Evolutionary conservation across 2,329 filamentous ascomycete species (phyloP).

Genomic region (Pestalotiopsis sp.): DNA sequence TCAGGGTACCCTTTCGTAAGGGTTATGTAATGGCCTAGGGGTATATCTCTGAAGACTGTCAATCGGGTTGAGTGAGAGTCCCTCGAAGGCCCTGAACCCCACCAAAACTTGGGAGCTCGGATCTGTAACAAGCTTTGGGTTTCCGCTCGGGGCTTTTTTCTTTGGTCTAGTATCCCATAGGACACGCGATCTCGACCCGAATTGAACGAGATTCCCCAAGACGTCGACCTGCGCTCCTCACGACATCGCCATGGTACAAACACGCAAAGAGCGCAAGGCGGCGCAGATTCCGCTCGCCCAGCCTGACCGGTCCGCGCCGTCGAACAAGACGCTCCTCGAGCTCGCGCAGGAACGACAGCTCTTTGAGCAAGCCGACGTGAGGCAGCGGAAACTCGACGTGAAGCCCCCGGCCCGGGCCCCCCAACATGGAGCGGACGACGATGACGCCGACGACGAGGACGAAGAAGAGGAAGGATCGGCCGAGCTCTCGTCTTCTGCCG

Average conservation of each 20-base stretch:
- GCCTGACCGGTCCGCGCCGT: slow-evolving; percentile 67
- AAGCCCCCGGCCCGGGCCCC: slow-evolving; percentile 31
- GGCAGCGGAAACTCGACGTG: slow-evolving; percentile 32
- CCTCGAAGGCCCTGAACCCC: too few species aligned
- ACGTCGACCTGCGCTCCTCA: neutral
- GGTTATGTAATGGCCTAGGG: too few species aligned
- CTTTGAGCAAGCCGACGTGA: slow-evolving; percentile 50
- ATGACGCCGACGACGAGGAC: neutral
- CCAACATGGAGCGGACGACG: slow-evolving; percentile 27
- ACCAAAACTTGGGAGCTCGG: too few species aligned
- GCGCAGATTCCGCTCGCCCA: slow-evolving; percentile 64
- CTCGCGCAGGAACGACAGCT: slow-evolving; percentile 68
- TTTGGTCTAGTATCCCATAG: too few species aligned
- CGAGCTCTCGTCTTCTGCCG: slow-evolving; percentile 45
- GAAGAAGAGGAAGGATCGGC: slow-evolving; percentile 31
- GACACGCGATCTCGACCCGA: too few species aligned
- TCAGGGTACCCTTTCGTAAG: too few species aligned
- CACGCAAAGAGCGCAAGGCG: slow-evolving; percentile 49
- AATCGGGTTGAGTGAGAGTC: too few species aligned
- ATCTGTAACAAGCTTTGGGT: too few species aligned
- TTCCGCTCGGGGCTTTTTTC: too few species aligned
- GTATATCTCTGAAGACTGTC: too few species aligned
- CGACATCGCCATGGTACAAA: slow-evolving; percentile 45
- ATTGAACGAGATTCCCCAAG: too few species aligned
- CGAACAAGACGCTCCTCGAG: slow-evolving; percentile 71